These are phyloP conservation scores for Brettanomyces nanus DNA, from an alignment of 805 yeast species.

Conservation along the genomic window DNA sequence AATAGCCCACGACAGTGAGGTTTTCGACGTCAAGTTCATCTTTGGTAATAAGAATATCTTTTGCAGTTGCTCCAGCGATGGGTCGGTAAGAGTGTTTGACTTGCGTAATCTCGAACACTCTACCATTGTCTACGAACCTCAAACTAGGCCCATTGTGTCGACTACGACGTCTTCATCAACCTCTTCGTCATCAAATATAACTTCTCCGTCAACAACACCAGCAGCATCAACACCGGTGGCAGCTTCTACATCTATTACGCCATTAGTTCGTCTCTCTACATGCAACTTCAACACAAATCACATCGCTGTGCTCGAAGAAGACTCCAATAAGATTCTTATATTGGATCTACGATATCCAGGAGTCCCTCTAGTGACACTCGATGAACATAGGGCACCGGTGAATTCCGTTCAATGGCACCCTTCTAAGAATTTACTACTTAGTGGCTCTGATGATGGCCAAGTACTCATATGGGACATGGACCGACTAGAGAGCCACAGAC, in stretches of 20 bases:
- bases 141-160: slow-evolving; percentile 12
- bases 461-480: slow-evolving; percentile 61
- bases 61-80: slow-evolving; percentile 93
- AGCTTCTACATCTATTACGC: slow-evolving; percentile 25
- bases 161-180: slow-evolving; percentile 1
- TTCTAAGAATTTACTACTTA: slow-evolving; percentile 45
- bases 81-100: slow-evolving; percentile 88
- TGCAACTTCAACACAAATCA: slow-evolving; percentile 75
- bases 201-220: neutral
- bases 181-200: neutral
- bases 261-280: slow-evolving; percentile 69
- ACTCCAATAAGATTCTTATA: slow-evolving; percentile 55
- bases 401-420: slow-evolving; percentile 88
- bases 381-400: slow-evolving; percentile 59
- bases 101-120: slow-evolving; percentile 84
- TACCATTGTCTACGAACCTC: slow-evolving; percentile 87
- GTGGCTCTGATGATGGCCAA: slow-evolving; percentile 71
- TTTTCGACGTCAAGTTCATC: slow-evolving; percentile 82
- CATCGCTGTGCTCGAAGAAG: slow-evolving; percentile 73
- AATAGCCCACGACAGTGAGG: slow-evolving; percentile 95
- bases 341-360: slow-evolving; percentile 89
- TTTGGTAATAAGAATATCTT: slow-evolving; percentile 69
- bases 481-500: slow-evolving; percentile 11
- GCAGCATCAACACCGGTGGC: neutral
- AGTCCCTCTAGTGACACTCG: slow-evolving; percentile 59